Conservation (phyloP, 2,329 filamentous ascomycete species). For the Hymenoscyphus salicellus region DNA sequence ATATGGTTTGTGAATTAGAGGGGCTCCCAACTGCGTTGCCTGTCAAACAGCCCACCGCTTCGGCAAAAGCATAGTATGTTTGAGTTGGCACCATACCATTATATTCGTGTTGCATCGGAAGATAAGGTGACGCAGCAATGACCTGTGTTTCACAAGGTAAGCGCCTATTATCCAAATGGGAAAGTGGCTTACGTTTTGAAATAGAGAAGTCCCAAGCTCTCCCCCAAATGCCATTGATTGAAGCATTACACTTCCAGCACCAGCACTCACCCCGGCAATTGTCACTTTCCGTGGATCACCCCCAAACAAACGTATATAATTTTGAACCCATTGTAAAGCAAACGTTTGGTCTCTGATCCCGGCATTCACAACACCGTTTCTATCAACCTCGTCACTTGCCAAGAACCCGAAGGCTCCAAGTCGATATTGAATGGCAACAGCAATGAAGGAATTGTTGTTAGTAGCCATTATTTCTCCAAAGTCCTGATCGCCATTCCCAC, state of each 20-base stretch:
- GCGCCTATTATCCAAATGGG: background rate
- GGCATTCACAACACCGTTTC: constrained; percentile 45
- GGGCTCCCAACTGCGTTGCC: constrained; percentile 28
- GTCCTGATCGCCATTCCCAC: constrained; percentile 39
- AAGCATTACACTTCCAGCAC: constrained; percentile 51
- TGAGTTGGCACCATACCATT: constrained; percentile 43
- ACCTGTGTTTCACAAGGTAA: background rate
- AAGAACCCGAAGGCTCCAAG: constrained; percentile 42
- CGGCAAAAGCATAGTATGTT: constrained; percentile 45
- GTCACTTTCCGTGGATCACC: constrained; percentile 49
- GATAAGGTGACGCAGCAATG: constrained; percentile 46
- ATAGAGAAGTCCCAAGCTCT: constrained; percentile 17
- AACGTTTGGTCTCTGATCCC: constrained; percentile 52
- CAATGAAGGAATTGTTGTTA: constrained; percentile 47
- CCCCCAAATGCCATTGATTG: constrained; percentile 52
- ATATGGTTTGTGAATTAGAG: constrained; percentile 30
- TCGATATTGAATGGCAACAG: constrained; percentile 49
- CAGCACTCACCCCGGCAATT: constrained; percentile 48
- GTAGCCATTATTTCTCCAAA: constrained; percentile 43
- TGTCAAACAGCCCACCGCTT: constrained; percentile 39
- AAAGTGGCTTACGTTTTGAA: constrained; percentile 20
- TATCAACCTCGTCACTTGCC: constrained; percentile 31
- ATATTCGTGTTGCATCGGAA: constrained; percentile 52
- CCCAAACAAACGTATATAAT: constrained; percentile 52
- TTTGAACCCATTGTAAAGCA: constrained; percentile 54